Conservation (phyloP, 2,329 filamentous ascomycete species). For the Metarhizium guizhouense region DNA sequence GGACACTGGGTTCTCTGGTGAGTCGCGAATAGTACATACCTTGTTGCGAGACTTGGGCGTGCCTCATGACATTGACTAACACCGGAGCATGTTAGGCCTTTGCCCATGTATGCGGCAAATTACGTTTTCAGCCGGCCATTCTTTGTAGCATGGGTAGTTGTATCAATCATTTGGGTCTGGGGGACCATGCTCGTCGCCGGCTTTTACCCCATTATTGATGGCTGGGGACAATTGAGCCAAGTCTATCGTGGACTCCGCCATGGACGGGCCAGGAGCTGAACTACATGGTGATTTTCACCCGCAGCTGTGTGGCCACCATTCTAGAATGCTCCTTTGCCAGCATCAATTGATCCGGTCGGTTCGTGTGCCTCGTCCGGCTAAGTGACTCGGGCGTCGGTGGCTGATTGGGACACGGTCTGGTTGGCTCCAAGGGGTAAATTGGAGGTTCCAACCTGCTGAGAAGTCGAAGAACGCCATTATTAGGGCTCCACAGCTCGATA, state of each 20-base stretch:
- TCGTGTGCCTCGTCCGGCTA: too few relatives aligned
- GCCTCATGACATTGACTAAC: neutral
- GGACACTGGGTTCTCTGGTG: constrained; percentile 45
- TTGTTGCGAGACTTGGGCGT: too few relatives aligned
- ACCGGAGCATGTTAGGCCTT: constrained; percentile 20
- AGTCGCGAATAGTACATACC: constrained; percentile 3
- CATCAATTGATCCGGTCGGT: too few relatives aligned
- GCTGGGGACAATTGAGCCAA: constrained; percentile 19
- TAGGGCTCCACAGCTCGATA: too few relatives aligned
- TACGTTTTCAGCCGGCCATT: constrained; percentile 40
- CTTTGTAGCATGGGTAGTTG: constrained; percentile 39
- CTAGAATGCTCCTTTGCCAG: too few relatives aligned
- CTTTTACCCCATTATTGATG: constrained; percentile 41
- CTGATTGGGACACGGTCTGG: too few relatives aligned
- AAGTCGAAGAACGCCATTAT: too few relatives aligned
- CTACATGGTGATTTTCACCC: neutral
- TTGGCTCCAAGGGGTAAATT: too few relatives aligned
- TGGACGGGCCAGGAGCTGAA: neutral
- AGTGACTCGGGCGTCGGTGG: too few relatives aligned
- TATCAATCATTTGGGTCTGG: constrained; percentile 46
- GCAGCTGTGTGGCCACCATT: neutral
- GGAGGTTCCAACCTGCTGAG: too few relatives aligned
- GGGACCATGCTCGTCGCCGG: constrained; percentile 37
- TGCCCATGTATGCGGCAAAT: constrained; percentile 44
- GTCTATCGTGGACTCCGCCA: constrained; percentile 9